Conservation (phyloP, 1,284 basidiomycete species). For the Phellinidium pouzarii region DNA sequence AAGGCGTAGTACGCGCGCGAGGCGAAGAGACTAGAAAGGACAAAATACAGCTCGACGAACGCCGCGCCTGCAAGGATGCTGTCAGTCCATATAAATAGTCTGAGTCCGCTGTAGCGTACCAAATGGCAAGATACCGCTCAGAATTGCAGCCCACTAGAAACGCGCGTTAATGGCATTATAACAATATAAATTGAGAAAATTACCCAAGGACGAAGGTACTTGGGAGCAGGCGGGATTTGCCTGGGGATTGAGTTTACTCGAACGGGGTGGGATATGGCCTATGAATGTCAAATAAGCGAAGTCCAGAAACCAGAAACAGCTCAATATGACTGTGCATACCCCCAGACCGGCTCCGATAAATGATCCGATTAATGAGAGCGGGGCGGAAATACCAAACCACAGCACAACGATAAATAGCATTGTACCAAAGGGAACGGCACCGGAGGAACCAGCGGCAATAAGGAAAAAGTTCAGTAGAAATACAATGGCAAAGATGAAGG, state of each 20-base stretch:
- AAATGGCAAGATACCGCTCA: slow-evolving; percentile 91
- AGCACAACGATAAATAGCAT: slow-evolving; percentile 84
- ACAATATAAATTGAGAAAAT: slow-evolving; percentile 21
- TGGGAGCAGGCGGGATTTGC: slow-evolving; percentile 83
- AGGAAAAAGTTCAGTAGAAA: slow-evolving; percentile 88
- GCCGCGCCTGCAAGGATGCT: slow-evolving; percentile 59
- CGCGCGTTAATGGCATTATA: slow-evolving; percentile 10
- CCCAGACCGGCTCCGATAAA: slow-evolving; percentile 85
- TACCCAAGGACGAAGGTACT: slow-evolving; percentile 77
- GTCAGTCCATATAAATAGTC: slow-evolving; percentile 5
- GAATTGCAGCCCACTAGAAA: slow-evolving; percentile 61
- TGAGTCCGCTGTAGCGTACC: slow-evolving; percentile 37
- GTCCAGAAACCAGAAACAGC: slow-evolving; percentile 1
- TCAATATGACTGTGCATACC: slow-evolving; percentile 33
- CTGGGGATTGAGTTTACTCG: slow-evolving; percentile 90
- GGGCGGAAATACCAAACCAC: slow-evolving; percentile 96
- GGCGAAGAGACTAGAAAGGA: slow-evolving; percentile 90
- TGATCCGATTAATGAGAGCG: slow-evolving; percentile 66
- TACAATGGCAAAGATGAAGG: slow-evolving; percentile 76
- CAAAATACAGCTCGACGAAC: slow-evolving; percentile 94
- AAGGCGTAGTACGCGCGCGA: slow-evolving; percentile 94
- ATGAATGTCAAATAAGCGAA: slow-evolving; percentile 8
- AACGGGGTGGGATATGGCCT: slow-evolving; percentile 76
- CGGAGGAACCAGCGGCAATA: slow-evolving; percentile 80
- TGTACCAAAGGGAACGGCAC: slow-evolving; percentile 95